phyloP scores from a whole-genome alignment of 352 stramenopile genomes.

The Phytophthora constricta region DNA sequence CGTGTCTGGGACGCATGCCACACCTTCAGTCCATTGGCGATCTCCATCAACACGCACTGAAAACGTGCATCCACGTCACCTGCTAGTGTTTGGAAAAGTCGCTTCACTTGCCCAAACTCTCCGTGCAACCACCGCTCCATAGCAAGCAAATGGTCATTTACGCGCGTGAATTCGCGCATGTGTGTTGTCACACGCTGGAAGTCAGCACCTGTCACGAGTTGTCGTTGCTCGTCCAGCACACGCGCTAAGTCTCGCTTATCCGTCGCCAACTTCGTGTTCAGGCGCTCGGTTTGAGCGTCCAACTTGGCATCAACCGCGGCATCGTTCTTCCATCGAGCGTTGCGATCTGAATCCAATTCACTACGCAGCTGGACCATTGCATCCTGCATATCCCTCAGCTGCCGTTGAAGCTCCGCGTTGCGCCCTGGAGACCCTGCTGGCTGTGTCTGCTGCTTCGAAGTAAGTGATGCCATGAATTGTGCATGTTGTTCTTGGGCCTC shows the following conservation, averaged over 20 bases:
- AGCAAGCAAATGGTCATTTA: conserved; percentile 66
- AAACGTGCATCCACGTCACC: conserved; percentile 47
- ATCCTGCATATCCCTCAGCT: conserved; percentile 46
- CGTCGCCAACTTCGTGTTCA: conserved; percentile 45
- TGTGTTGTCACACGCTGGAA: conserved; percentile 59
- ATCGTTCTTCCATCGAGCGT: conserved; percentile 57
- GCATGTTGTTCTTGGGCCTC: conserved; percentile 56
- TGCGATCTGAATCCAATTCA: conserved; percentile 68
- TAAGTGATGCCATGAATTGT: conserved; percentile 26
- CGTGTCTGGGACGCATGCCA: conserved; percentile 35
- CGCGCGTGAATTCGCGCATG: conserved; percentile 54
- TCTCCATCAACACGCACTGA: conserved; percentile 43
- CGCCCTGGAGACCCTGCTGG: conserved; percentile 29
- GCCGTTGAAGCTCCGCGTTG: conserved; percentile 31
- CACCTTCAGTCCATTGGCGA: conserved; percentile 36
- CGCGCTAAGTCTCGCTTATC: conserved; percentile 66
- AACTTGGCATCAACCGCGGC: conserved; percentile 50
- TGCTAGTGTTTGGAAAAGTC: conserved; percentile 50
- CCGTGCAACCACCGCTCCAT: conserved; percentile 64
- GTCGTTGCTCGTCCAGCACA: conserved; percentile 58
- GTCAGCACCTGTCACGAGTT: conserved; percentile 50
- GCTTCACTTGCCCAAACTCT: conserved; percentile 61
- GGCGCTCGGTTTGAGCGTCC: conserved; percentile 48
- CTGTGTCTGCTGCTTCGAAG: conserved; percentile 44
- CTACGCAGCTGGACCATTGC: conserved; percentile 50